Base-by-base conservation (phyloP, 2,329 filamentous ascomycete species). In the Calonectria crousiana region DNA sequence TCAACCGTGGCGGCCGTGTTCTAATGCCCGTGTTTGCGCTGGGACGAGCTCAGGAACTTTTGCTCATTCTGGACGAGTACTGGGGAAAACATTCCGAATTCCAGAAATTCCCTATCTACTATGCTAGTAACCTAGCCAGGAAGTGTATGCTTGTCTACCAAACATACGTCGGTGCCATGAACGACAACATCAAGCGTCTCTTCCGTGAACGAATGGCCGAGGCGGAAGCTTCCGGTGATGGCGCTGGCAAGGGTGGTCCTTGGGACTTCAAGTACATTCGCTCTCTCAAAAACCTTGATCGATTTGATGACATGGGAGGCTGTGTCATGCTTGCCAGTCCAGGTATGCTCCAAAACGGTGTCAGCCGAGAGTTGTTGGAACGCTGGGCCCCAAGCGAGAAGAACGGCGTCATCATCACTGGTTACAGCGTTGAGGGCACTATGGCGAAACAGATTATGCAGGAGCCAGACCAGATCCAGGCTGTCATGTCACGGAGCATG, bases 61-160 rank as follows among this genome's bases (percentile, higher is more conserved):
- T 99, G 6, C 88, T 99, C 32, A 98, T 99, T 81, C 88, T 99
- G 9, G 97, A 99, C 80, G 97, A 99, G 84, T 98, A 98, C 86
- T 99, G 97, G 97, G 91, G 91, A 76, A 95, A 95, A 71, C 96
- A 99, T 81, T 87, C 92, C 0, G 96, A 98, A 79, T 95, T 93
- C 78, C 96, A 98, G 77, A 95, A 95, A 78, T 93, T 94, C 44
- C 97, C 97, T 6, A 98, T 99, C 75, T 99, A 98, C 87, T 99
- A 98, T 84, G 97, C 97, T 69, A 97, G 95, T 80, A 98, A 98
- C 81, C 91, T 98, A 52, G 97, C 97, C 1, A 90, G 96, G 76
- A 97, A 98, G 85, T 99, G 97, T 86, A 99, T 99, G 97, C 92
- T 98, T 36, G 95, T 98, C 4, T 99, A 99, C 83, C 97, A 98